Percentiles rank a stretch among this genome's conserved stretches.
Conservation (phyloP, 495 filamentous ascomycete genomes). For the Friedmanniomyces endolithicus region DNA sequence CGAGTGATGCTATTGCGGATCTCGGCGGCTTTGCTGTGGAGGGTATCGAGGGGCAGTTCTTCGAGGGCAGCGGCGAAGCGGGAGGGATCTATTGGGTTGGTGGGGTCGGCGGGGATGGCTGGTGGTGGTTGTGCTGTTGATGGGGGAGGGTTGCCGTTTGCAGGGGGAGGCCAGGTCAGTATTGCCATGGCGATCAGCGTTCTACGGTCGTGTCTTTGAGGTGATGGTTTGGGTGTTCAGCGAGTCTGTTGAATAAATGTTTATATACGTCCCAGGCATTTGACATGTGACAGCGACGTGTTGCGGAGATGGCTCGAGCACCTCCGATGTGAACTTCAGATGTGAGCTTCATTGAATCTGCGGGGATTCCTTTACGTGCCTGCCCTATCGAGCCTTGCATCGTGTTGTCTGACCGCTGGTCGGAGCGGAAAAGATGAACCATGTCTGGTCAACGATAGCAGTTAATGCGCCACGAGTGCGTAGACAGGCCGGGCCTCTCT, state of each 20-base stretch:
- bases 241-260: background rate
- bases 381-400: too few relatives aligned
- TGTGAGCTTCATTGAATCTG: too few relatives aligned
- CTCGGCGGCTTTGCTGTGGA: constrained; percentile 72
- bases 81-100: constrained; percentile 44
- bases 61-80: constrained; percentile 61
- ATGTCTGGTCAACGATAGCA: constrained; percentile 25
- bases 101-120: constrained; percentile 24
- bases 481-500: constrained; percentile 5
- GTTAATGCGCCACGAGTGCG: constrained; percentile 22
- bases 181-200: background rate
- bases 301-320: constrained; percentile 11
- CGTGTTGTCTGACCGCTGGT: too few relatives aligned
- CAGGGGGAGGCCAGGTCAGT: background rate
- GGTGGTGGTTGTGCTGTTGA: background rate
- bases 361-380: too few relatives aligned
- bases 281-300: constrained; percentile 1
- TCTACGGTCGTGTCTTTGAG: background rate
- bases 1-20: constrained; percentile 72
- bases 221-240: too few relatives aligned
- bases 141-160: background rate
- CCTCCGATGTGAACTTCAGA: constrained; percentile 4
- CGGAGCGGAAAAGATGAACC: constrained; percentile 21
- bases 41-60: constrained; percentile 54
- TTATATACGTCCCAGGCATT: background rate